Evolutionary conservation across 1,284 basidiomycete species (phyloP), one percentile per base, ranked within the genome.

Genomic region (Baeospora myosura): DNA sequence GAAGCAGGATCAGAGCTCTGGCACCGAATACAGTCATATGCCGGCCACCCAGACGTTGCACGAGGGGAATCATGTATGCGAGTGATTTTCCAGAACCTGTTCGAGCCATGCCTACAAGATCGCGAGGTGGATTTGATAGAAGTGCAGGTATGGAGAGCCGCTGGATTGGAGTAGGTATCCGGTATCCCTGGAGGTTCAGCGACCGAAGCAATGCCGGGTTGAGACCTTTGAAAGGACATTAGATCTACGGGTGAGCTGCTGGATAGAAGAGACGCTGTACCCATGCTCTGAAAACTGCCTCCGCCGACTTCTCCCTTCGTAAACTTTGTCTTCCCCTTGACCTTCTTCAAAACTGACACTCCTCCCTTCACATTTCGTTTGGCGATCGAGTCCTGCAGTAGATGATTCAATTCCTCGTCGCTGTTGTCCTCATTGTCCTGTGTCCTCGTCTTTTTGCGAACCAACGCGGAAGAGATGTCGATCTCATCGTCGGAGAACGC

Each of bases 1-100:
- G 96, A 22, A 95, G 78, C 28, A 99, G 66, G 41, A 99, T 88
- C 33, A 98, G 64, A 12, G 89, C 89, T 38, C 93, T 76, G 12
- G 90, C 82, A 34, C 94, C 95, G 51, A 93, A 92, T 0, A 78
- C 66, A 8, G 78, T 75, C 3, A 82, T 76, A 59, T 96, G 93
- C 12, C 80, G 69, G 12, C 88, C 88, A 18, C 87, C 81, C 7
- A 98, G 76, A 20, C 88, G 76, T 49, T 96, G 89, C 0, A 98
- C 72, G 10, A 98, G 74, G 34, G 96, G 96, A 16, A 98, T 72
- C 69, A 98, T 79, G 63, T 96, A 99, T 26, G 95, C 95, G 21
- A 98, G 76, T 10, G 95, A 97, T 66, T 99, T 99, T 48, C 96
- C 96, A 0, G 94, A 97, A 43, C 96, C 96, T 1, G 96, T 99